phyloP scores from a whole-genome alignment of 345 rosid species.

The Carallia brachiata region DNA sequence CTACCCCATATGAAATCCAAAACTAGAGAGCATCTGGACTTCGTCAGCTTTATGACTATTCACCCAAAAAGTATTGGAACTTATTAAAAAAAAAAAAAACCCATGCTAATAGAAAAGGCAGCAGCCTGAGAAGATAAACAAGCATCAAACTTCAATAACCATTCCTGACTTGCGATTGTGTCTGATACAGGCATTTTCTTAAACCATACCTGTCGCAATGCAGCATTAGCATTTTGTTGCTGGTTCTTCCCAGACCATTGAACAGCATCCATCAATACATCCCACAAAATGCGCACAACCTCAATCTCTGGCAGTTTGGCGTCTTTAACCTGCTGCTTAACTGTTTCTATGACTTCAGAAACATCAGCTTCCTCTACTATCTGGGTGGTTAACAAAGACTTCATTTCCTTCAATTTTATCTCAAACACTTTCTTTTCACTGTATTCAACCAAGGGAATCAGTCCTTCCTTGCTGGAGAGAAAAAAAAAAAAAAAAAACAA shows the following conservation, averaged over 20 bases:
- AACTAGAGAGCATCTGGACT: too few species aligned
- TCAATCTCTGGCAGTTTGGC: conserved; percentile 79
- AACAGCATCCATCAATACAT: conserved; percentile 96
- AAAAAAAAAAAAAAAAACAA: conserved; percentile 15
- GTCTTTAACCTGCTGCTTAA: conserved; percentile 78
- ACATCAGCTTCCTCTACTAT: conserved; percentile 72
- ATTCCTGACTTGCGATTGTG: background rate
- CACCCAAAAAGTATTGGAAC: too few species aligned
- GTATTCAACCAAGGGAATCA: conserved; percentile 82
- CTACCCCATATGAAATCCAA: too few species aligned
- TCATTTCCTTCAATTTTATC: conserved; percentile 87
- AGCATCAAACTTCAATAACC: background rate
- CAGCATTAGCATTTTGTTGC: conserved; percentile 90
- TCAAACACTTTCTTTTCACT: conserved; percentile 89
- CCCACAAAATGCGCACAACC: conserved; percentile 83
- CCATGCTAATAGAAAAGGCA: too few species aligned
- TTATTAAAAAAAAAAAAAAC: too few species aligned
- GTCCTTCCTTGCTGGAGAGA: conserved; percentile 71
- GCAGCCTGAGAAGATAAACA: too few species aligned
- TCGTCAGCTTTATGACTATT: too few species aligned
- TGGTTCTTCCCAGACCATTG: conserved; percentile 99
- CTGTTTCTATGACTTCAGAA: conserved; percentile 76
- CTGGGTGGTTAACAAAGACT: conserved; percentile 69
- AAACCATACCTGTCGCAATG: conserved; percentile 69
- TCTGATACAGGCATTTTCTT: background rate